phyloP scores from a whole-genome alignment of 139 green algal species.

The Yamagishiella unicocca region DNA sequence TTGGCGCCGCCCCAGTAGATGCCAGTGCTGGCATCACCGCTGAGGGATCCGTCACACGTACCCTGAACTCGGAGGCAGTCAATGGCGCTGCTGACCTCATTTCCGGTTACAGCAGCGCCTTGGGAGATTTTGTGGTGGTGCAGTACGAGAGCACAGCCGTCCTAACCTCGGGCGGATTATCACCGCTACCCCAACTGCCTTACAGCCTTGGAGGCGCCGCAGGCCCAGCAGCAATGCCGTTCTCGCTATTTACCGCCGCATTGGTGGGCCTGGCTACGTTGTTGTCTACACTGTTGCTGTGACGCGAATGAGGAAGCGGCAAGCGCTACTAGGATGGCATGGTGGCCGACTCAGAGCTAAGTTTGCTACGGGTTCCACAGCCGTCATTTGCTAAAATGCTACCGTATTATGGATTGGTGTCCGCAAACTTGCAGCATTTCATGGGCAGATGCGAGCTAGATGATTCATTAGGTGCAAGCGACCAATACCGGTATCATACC shows the following conservation, averaged over 20 bases:
- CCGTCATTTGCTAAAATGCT: too few relatives aligned
- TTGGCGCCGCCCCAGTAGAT: background rate
- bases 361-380: too few relatives aligned
- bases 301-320: too few relatives aligned
- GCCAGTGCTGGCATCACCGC: background rate
- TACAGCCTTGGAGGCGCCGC: background rate
- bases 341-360: too few relatives aligned
- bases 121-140: constrained; percentile 32
- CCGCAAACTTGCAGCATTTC: too few relatives aligned
- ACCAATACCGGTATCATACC: too few relatives aligned
- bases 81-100: background rate
- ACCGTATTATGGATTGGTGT: too few relatives aligned
- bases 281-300: background rate
- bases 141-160: constrained; percentile 6
- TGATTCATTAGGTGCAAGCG: too few relatives aligned
- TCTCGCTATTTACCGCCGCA: background rate
- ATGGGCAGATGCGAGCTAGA: too few relatives aligned
- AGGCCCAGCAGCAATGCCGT: background rate
- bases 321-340: too few relatives aligned
- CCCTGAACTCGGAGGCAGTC: background rate
- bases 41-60: background rate
- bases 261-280: background rate
- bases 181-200: background rate
- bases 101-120: background rate
- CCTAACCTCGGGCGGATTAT: background rate